Percentiles rank a stretch among this genome's conserved stretches.
Evolutionary conservation across 2,329 filamentous ascomycete species (phyloP).

Genomic region (Neoarthrinium moseri): DNA sequence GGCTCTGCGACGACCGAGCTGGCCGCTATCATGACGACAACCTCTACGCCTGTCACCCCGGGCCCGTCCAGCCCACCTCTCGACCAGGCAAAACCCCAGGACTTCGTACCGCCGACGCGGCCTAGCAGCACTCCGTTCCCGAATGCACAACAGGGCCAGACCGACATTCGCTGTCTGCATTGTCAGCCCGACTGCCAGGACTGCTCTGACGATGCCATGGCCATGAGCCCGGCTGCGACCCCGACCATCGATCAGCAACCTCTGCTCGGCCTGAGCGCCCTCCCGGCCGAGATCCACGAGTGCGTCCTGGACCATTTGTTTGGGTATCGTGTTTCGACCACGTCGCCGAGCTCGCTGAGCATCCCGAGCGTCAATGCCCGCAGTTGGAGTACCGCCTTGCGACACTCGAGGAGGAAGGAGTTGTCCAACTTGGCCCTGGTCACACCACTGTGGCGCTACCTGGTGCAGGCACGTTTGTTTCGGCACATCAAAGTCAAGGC

Average conservation of each 20-base stretch:
- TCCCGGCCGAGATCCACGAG: conserved; percentile 72
- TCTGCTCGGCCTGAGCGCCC: conserved; percentile 42
- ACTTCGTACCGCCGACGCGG: conserved; percentile 49
- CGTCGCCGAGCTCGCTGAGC: conserved; percentile 53
- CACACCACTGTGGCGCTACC: conserved; percentile 59
- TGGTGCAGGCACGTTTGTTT: conserved; percentile 73
- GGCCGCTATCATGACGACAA: conserved; percentile 42
- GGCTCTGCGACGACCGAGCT: conserved; percentile 40
- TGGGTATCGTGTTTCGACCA: conserved; percentile 63
- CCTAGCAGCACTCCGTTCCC: conserved; percentile 62
- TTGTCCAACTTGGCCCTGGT: conserved; percentile 66
- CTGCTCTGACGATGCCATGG: conserved; percentile 22
- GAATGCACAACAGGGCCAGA: conserved; percentile 48
- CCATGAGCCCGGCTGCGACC: conserved; percentile 22
- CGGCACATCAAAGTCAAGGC: conserved; percentile 75
- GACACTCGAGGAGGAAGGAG: conserved; percentile 66
- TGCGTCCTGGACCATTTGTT: conserved; percentile 71
- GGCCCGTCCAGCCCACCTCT: conserved; percentile 52
- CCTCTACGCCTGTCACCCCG: conserved; percentile 55
- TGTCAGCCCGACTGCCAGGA: conserved; percentile 33
- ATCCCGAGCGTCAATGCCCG: conserved; percentile 50
- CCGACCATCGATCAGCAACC: conserved; percentile 23
- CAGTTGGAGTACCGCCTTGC: conserved; percentile 63
- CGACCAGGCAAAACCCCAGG: conserved; percentile 43
- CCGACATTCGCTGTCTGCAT: conserved; percentile 39